Conservation (phyloP, 164 flowering plant species). For the Liriodendron chinense region DNA sequence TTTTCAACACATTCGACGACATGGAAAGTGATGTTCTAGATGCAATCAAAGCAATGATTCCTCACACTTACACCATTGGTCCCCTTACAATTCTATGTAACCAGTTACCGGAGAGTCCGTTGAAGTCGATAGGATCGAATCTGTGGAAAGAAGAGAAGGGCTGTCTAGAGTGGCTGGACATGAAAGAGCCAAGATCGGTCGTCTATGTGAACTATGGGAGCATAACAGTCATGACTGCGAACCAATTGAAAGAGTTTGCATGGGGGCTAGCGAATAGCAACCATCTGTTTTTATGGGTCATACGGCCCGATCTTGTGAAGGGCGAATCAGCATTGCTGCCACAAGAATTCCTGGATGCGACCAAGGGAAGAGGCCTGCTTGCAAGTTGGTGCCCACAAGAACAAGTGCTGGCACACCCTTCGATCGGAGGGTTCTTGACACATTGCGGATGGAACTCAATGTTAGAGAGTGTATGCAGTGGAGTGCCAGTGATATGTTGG, state of each 20-base stretch:
- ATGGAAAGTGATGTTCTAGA: constrained; percentile 18
- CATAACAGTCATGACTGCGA: constrained; percentile 26
- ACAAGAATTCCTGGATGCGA: constrained; percentile 10
- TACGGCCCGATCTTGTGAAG: constrained; percentile 44
- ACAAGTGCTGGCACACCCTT: constrained; percentile 30
- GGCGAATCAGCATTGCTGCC: constrained; percentile 27
- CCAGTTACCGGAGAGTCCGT: not conserved
- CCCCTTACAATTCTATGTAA: constrained; percentile 17
- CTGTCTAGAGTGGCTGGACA: constrained; percentile 37
- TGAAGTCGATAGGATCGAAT: constrained; percentile 2
- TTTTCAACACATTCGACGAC: constrained; percentile 23
- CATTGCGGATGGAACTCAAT: constrained; percentile 42
- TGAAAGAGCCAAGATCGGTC: constrained; percentile 22
- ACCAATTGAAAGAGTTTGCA: constrained; percentile 35
- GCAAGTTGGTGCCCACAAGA: constrained; percentile 39
- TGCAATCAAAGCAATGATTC: constrained; percentile 5
- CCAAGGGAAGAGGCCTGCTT: constrained; percentile 11
- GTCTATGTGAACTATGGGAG: constrained; percentile 44
- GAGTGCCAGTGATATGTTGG: constrained; percentile 35
- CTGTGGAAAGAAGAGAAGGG: constrained; percentile 11
- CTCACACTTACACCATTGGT: constrained; percentile 21
- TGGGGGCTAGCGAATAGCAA: constrained; percentile 46
- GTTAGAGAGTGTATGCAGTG: constrained; percentile 20
- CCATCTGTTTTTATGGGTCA: constrained; percentile 44
- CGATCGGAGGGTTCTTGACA: constrained; percentile 34